Base-by-base conservation (phyloP, 2,329 filamentous ascomycete species). In the Aspergillus sp. region DNA sequence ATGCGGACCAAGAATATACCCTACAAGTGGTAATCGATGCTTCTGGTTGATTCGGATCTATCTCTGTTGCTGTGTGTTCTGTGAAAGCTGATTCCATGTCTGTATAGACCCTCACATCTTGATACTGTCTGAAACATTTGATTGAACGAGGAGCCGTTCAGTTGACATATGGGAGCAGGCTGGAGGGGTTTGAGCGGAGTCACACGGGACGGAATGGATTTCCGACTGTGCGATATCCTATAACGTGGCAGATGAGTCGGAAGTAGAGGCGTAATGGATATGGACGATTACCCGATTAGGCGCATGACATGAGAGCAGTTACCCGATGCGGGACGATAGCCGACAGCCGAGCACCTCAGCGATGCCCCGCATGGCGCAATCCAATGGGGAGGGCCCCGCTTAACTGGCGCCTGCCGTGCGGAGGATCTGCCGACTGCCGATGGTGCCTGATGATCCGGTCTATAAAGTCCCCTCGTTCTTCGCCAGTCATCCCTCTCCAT, bases 391-490 rank as follows among this genome's bases (percentile, higher is more conserved):
- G n/a, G 25, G 14, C 25, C 5, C 2, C 14, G 13, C n/a, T 17
- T 10, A 16, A 14, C 14, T 45, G n/a, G n/a, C n/a, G 7, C 43
- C 11, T n/a, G 29, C 29, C 29, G 13, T 38, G 14, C 10, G 40
- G 16, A 38, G 14, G 14, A n/a, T 17, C 40, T 42, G 52, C 54
- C 54, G 54, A 59, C 44, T 44, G 56, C 54, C 58, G 58, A 60
- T 16, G 45, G 55, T 29, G 25, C 25, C 44, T 56, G 56, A 52
- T 23, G 21, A 31, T 31, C 21, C 43, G 7, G 7, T 14, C 6
- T n/a, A 43, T 11, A 14, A 9, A 21, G 41, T 21, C 31, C 34
- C n/a, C 14, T 38, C 34, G 11, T n/a, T 17, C 14, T 38, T 23
- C 16, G 36, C n/a, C 14, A 14, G 40, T 42, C 21, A 13, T 20